phyloP scores from a whole-genome alignment of 331 rosid species.

The Stylosanthes scabra region DNA sequence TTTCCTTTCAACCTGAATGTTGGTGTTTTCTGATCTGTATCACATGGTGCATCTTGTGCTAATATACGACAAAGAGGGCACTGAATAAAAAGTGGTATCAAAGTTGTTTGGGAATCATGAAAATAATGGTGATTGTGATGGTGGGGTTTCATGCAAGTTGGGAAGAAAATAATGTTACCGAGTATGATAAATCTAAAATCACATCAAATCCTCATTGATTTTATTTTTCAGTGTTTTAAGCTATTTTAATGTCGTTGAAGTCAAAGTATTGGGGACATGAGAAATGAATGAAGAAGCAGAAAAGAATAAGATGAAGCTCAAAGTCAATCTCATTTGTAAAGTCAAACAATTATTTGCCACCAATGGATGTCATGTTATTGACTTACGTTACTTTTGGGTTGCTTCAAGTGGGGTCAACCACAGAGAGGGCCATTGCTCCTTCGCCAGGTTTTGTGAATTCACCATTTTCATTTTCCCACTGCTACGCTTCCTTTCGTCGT shows the following conservation, averaged over 20 bases:
- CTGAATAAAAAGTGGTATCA: conserved; percentile 1
- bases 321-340: neutral
- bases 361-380: conserved; percentile 5
- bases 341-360: no score
- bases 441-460: conserved; percentile 66
- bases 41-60: conserved; percentile 11
- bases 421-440: conserved; percentile 62
- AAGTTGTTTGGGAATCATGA: neutral
- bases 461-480: conserved; percentile 36
- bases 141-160: no score
- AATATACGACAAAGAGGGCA: neutral
- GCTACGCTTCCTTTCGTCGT: conserved; percentile 19
- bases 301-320: neutral
- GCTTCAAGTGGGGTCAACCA: conserved; percentile 48
- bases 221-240: neutral
- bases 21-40: neutral
- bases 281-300: neutral
- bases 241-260: no score
- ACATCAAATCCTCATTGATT: no score
- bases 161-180: no score
- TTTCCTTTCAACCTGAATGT: conserved; percentile 31
- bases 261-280: no score
- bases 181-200: no score
- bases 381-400: neutral
- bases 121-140: neutral